Conservation (phyloP, 495 filamentous ascomycete species). For the Penicillium nucicola region DNA sequence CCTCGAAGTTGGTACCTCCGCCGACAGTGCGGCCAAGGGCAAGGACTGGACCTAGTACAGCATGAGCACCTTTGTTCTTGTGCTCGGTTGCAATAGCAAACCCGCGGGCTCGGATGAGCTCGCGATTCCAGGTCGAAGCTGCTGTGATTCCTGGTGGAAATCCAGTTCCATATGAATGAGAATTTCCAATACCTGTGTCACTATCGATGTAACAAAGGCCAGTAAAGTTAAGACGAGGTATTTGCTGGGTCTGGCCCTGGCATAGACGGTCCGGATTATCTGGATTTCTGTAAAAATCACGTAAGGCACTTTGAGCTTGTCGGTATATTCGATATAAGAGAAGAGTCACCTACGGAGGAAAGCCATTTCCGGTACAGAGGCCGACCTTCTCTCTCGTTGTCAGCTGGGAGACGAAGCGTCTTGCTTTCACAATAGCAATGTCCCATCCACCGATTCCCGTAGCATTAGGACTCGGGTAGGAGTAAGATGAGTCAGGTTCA, state of each 20-base stretch:
- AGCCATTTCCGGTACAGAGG: conserved; percentile 64
- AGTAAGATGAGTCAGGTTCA: not conserved
- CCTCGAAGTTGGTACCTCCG: conserved; percentile 75
- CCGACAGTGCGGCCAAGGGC: conserved; percentile 65
- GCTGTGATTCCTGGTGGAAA: conserved; percentile 63
- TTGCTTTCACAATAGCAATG: conserved; percentile 68
- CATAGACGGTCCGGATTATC: conserved; percentile 39
- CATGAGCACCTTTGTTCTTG: conserved; percentile 46
- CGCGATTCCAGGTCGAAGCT: conserved; percentile 43
- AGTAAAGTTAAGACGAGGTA: conserved; percentile 61
- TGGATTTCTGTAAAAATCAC: not conserved
- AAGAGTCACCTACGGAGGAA: conserved; percentile 47
- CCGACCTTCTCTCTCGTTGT: conserved; percentile 84
- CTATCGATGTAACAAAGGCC: conserved; percentile 60
- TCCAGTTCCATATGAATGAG: conserved; percentile 53
- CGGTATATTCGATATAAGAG: not conserved
- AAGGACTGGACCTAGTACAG: conserved; percentile 55
- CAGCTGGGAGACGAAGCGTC: conserved; percentile 68
- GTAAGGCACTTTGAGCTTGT: too few species aligned
- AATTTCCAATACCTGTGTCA: conserved; percentile 53
- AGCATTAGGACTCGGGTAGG: conserved; percentile 5
- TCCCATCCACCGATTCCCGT: conserved; percentile 61
- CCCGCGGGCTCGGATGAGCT: conserved; percentile 23
- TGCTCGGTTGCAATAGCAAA: conserved; percentile 51
- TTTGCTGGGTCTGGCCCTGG: conserved; percentile 64